A percentile compares a stretch with the other conserved stretches of the same genome.
Conservation (phyloP, 2,329 filamentous ascomycete genomes). For the Fusarium guadeloupense region DNA sequence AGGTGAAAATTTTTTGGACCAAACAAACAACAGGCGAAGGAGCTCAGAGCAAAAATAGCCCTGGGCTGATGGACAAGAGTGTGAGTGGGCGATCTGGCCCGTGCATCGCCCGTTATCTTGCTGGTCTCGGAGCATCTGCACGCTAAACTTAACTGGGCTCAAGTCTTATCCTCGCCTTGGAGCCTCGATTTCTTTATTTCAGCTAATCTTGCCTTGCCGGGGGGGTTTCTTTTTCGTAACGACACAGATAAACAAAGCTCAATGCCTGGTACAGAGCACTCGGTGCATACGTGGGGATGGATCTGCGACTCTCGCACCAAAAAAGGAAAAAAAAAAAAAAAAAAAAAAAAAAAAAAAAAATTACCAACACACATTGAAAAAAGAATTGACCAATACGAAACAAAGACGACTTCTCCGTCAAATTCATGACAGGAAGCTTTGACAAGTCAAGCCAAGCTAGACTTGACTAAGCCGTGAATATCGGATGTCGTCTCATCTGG, state of each 20-base stretch:
- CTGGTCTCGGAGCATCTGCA: conserved; percentile 1
- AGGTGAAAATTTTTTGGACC: conserved; percentile 25
- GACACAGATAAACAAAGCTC: conserved; percentile 11
- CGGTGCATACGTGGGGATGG: conserved; percentile 17
- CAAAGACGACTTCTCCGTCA: conserved; percentile 1
- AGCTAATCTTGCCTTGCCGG: conserved; percentile 9
- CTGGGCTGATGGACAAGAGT: conserved; percentile 8
- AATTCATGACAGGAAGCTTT: conserved; percentile 28
- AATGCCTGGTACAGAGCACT: too few species aligned
- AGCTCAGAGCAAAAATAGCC: conserved; percentile 20
- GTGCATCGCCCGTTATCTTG: conserved; percentile 34
- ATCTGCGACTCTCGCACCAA: background rate
- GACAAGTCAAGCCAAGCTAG: conserved; percentile 19
- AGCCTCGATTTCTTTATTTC: conserved; percentile 7
- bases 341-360: background rate
- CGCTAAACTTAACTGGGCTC: background rate
- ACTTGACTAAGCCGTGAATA: conserved; percentile 22
- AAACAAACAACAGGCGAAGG: conserved; percentile 21
- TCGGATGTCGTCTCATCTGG: conserved; percentile 25
- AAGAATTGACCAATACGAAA: conserved; percentile 15
- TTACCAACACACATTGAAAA: too few species aligned
- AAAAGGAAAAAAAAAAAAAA: background rate
- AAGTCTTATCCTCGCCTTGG: conserved; percentile 18
- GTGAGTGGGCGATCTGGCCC: conserved; percentile 34
- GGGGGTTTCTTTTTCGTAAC: conserved; percentile 6